A percentile compares a stretch with the other conserved stretches of the same genome.
Conservation (phyloP, 306 rosid species). For the Vicia villosa region DNA sequence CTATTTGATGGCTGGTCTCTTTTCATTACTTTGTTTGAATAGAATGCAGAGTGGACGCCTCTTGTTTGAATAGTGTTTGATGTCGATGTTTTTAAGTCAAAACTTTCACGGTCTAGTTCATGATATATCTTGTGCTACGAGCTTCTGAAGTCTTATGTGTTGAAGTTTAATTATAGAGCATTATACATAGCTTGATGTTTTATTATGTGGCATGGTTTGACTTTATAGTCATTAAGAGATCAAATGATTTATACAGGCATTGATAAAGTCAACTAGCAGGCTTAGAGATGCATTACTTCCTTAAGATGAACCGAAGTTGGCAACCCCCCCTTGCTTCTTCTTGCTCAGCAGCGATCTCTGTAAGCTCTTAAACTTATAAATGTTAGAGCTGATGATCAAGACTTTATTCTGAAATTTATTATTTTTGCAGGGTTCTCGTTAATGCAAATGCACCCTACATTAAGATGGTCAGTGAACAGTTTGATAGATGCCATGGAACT, state of each 20-base stretch:
- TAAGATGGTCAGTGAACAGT: no score
- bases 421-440: no score
- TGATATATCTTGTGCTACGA: conserved; percentile 19
- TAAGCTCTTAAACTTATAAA: conserved; percentile 48
- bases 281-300: conserved; percentile 86
- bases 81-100: neutral
- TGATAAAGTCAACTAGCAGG: conserved; percentile 91
- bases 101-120: neutral
- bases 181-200: conserved; percentile 16
- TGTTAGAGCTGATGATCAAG: no score
- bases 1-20: conserved; percentile 1
- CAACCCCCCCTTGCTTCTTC: conserved; percentile 83
- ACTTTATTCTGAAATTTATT: no score
- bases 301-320: conserved; percentile 87
- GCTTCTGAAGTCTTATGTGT: no score
- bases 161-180: no score
- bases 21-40: neutral
- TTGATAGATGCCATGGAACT: no score
- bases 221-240: conserved; percentile 25
- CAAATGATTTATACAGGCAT: conserved; percentile 54
- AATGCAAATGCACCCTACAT: no score
- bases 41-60: neutral
- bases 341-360: conserved; percentile 98
- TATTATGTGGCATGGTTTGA: neutral
- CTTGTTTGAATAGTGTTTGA: conserved; percentile 22